Conservation (phyloP, 768 basidiomycete species). For the Podaxis sp. region DNA sequence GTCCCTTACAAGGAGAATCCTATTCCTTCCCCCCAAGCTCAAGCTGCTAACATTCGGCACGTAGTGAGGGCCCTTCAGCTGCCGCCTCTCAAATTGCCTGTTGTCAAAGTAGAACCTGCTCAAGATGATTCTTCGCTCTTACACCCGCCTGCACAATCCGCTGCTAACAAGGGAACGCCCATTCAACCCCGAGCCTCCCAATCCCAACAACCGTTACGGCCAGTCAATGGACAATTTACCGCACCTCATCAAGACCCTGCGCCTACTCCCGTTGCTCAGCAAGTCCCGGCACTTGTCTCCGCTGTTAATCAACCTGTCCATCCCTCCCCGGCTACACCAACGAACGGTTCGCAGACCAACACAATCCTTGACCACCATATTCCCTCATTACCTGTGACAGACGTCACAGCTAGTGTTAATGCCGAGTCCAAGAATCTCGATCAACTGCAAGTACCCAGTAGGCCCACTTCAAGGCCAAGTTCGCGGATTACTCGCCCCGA, state of each 20-base stretch:
- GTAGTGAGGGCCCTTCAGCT: conserved; percentile 4
- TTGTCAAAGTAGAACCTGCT: conserved; percentile 3
- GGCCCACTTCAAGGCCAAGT: not conserved
- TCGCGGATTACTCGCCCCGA: not conserved
- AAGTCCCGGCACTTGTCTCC: not conserved
- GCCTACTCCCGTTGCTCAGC: not conserved
- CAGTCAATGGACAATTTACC: not conserved
- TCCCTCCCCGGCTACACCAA: not conserved
- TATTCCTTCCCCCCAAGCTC: conserved; percentile 5
- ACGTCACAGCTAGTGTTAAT: not conserved
- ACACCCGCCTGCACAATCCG: not conserved
- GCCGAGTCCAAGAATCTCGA: not conserved
- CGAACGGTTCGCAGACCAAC: not conserved
- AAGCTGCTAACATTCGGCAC: conserved; percentile 12
- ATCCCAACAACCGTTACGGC: not conserved
- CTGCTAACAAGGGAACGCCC: not conserved
- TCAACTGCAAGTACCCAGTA: not conserved
- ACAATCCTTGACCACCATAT: not conserved
- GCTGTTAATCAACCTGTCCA: not conserved
- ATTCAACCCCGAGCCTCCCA: not conserved
- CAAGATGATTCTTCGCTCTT: conserved; percentile 1
- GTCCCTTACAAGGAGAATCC: conserved; percentile 5
- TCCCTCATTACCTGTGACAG: conserved; percentile 1
- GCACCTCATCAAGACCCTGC: not conserved
- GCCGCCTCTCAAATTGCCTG: not conserved